phyloP scores from a whole-genome alignment of 1,139 yeast genomes.

The Meyerozyma carpophila region DNA sequence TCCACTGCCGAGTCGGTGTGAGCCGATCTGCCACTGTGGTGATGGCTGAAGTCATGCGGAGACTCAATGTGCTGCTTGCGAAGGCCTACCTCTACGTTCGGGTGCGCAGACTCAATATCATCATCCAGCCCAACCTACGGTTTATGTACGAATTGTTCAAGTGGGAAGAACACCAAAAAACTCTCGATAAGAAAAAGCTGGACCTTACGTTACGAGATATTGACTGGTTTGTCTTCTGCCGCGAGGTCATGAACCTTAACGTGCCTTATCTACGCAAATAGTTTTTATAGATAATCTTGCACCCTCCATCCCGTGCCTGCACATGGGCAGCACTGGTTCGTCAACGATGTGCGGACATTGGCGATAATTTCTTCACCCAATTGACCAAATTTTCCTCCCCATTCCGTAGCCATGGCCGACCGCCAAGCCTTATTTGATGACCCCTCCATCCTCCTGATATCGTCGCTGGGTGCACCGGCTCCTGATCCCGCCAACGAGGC shows the following conservation, averaged over 20 bases:
- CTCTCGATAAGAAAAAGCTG: no score
- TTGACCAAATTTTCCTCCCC: background rate
- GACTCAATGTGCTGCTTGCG: conserved; percentile 32
- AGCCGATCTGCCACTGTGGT: conserved; percentile 46
- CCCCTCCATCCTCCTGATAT: conserved; percentile 1
- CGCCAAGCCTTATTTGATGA: background rate
- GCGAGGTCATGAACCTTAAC: conserved; percentile 76
- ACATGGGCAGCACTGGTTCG: background rate
- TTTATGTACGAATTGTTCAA: conserved; percentile 47
- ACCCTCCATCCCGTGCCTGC: background rate
- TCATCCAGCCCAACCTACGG: conserved; percentile 44
- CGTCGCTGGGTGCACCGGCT: background rate
- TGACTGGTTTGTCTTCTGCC: conserved; percentile 88
- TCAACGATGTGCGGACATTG: background rate
- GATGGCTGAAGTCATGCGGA: conserved; percentile 43
- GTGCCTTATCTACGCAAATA: conserved; percentile 40
- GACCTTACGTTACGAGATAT: conserved; percentile 43
- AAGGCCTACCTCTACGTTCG: conserved; percentile 42
- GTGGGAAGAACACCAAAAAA: conserved; percentile 32
- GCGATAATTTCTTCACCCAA: background rate
- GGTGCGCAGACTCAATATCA: conserved; percentile 41
- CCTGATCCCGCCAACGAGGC: background rate
- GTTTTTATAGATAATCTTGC: background rate
- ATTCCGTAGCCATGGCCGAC: background rate
- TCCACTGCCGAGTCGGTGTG: conserved; percentile 49